Percentiles rank a stretch among this genome's conserved stretches.
Conservation (phyloP, 2,329 filamentous ascomycete genomes). For the Phialemonium atrogriseum region DNA sequence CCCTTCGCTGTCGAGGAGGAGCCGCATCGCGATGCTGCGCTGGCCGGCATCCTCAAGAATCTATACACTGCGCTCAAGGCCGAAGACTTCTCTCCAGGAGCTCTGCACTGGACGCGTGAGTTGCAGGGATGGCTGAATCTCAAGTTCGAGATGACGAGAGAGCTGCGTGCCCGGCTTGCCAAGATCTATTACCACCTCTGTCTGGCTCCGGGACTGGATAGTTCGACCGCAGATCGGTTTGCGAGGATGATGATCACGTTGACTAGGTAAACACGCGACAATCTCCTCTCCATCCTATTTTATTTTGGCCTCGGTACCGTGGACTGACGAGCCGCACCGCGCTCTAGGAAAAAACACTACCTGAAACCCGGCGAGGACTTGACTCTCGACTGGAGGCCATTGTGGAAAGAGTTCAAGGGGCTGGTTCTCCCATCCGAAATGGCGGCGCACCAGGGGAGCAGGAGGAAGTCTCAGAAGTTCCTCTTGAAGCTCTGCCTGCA, state of each 20-base stretch:
- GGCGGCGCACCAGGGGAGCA: constrained; percentile 51
- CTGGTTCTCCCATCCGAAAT: constrained; percentile 83
- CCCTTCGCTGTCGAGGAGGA: constrained; percentile 85
- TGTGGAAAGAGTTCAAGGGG: constrained; percentile 88
- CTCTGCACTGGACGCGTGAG: constrained; percentile 94
- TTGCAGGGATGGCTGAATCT: constrained; percentile 89
- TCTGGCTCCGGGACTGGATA: constrained; percentile 82
- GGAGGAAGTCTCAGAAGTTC: constrained; percentile 50
- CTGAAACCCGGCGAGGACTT: constrained; percentile 84
- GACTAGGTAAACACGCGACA: too few relatives aligned
- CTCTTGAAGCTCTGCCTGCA: constrained; percentile 86
- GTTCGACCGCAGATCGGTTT: constrained; percentile 76
- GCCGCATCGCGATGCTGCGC: constrained; percentile 63
- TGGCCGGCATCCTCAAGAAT: constrained; percentile 84
- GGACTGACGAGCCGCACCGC: too few relatives aligned
- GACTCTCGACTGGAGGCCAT: constrained; percentile 83
- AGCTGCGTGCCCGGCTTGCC: constrained; percentile 73
- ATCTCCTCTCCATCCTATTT: constrained; percentile 21
- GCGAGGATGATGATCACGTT: constrained; percentile 93
- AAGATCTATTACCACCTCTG: constrained; percentile 92
- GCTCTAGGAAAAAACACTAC: constrained; percentile 95
- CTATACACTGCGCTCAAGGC: constrained; percentile 87
- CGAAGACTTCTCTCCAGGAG: constrained; percentile 89
- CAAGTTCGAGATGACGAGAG: constrained; percentile 92
- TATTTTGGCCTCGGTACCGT: too few relatives aligned